These are phyloP conservation scores for Elsinoe fawcettii DNA, from an alignment of 2,329 filamentous ascomycete species.

Conservation along the genomic window DNA sequence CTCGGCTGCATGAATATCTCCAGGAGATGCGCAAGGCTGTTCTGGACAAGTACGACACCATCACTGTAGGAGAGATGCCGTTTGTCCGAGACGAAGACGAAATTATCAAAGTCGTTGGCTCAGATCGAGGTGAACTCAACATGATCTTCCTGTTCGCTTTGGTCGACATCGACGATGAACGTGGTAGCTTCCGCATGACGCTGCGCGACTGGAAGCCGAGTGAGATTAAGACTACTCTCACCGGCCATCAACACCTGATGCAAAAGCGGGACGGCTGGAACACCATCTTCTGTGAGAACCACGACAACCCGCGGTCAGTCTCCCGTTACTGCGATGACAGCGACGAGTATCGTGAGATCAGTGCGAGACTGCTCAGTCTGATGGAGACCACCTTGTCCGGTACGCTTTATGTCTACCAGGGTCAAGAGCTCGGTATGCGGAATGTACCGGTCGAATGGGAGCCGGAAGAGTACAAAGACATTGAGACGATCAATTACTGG, in stretches of 20 bases:
- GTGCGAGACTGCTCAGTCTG: conserved; percentile 40
- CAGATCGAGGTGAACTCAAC: conserved; percentile 36
- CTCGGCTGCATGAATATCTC: conserved; percentile 51
- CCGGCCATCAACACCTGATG: conserved; percentile 43
- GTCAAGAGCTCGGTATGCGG: conserved; percentile 45
- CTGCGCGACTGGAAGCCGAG: conserved; percentile 36
- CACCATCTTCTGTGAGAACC: conserved; percentile 46
- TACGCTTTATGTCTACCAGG: conserved; percentile 46
- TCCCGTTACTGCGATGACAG: conserved; percentile 42
- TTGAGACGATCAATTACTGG: conserved; percentile 52
- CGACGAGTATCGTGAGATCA: conserved; percentile 38
- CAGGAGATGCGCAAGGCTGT: conserved; percentile 46
- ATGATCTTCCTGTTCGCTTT: conserved; percentile 46
- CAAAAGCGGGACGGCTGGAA: conserved; percentile 44
- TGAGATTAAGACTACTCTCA: conserved; percentile 36
- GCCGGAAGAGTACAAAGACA: conserved; percentile 43
- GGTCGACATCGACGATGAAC: conserved; percentile 33
- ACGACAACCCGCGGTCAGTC: conserved; percentile 43
- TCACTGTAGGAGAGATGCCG: conserved; percentile 57
- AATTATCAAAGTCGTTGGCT: conserved; percentile 37
- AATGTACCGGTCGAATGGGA: conserved; percentile 40
- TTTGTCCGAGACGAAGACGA: conserved; percentile 39
- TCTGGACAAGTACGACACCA: conserved; percentile 49
- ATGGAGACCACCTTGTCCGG: conserved; percentile 43
- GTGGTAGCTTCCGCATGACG: conserved; percentile 29